Evolutionary conservation across 768 basidiomycete species (phyloP).

Genomic region (Cubamyces lactineus): DNA sequence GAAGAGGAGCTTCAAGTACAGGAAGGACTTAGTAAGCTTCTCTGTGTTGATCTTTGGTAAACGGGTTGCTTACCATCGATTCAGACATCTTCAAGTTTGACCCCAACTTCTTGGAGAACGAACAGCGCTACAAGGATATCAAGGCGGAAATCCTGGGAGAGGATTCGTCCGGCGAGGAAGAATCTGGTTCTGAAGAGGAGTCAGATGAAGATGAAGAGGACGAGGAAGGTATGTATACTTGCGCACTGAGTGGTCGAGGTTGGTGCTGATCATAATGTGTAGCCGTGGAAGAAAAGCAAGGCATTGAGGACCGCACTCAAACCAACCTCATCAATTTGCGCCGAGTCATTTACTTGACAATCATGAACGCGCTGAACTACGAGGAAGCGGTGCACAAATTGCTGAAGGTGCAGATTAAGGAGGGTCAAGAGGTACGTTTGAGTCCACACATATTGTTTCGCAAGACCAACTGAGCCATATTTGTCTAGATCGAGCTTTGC

Average conservation of each 20-base stretch:
- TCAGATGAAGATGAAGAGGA: constrained; percentile 61
- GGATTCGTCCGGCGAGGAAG: constrained; percentile 74
- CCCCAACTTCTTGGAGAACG: constrained; percentile 84
- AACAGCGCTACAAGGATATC: constrained; percentile 91
- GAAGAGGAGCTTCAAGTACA: constrained; percentile 95
- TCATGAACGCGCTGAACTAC: constrained; percentile 98
- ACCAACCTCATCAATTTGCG: constrained; percentile 96
- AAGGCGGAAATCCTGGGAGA: constrained; percentile 94
- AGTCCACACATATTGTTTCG: background rate
- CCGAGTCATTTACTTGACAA: constrained; percentile 92
- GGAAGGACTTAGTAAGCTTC: constrained; percentile 84
- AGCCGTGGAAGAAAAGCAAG: constrained; percentile 81
- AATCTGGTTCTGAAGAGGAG: constrained; percentile 52
- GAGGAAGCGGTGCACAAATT: constrained; percentile 99
- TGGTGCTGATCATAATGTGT: constrained; percentile 16
- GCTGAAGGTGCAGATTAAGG: constrained; percentile 87
- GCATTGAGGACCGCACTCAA: constrained; percentile 92
- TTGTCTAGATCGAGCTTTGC: constrained; percentile 79
- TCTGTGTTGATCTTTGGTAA: background rate
- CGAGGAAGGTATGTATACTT: constrained; percentile 46
- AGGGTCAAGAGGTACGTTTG: constrained; percentile 86
- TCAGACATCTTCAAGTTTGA: constrained; percentile 96
- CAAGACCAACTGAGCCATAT: background rate
- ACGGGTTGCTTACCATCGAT: background rate
- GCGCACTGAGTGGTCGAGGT: background rate